These are phyloP conservation scores for Neurospora sp. DNA, from an alignment of 495 filamentous ascomycete species.

Conservation along the genomic window DNA sequence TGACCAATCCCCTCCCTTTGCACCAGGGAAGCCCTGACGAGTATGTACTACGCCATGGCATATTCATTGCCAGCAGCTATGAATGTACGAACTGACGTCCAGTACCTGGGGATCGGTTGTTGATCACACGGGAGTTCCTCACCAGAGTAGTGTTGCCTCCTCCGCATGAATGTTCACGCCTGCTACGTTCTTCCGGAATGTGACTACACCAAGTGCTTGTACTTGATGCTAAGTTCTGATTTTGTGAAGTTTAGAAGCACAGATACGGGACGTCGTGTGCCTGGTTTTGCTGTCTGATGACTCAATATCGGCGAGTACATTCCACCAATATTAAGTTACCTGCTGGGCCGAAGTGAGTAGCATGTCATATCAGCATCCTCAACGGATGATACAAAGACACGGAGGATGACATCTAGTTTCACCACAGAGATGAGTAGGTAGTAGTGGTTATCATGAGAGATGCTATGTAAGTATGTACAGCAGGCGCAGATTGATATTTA, in stretches of 20 bases:
- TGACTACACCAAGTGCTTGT: not conserved
- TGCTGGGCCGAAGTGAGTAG: not conserved
- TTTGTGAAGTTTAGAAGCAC: not conserved
- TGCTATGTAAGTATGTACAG: not conserved
- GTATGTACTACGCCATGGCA: not conserved
- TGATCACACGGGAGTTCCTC: not conserved
- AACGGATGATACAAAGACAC: not conserved
- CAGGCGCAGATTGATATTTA: not conserved
- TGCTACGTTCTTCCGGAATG: not conserved
- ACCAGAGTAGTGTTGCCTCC: not conserved
- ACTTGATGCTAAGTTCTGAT: not conserved
- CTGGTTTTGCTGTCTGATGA: not conserved
- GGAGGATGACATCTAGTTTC: not conserved
- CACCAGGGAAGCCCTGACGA: no score
- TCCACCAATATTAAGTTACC: not conserved
- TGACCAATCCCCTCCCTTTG: not conserved
- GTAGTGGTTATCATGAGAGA: not conserved
- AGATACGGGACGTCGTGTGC: not conserved
- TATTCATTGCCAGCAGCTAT: not conserved
- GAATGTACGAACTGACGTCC: not conserved
- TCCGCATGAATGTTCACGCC: not conserved
- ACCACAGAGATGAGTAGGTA: not conserved
- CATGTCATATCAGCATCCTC: not conserved
- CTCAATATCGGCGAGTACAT: not conserved
- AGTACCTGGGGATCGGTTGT: not conserved